These are phyloP conservation scores for Polytrichum commune DNA, from an alignment of 225 moss, liverwort and hornwort genomes.

Conservation along the genomic window DNA sequence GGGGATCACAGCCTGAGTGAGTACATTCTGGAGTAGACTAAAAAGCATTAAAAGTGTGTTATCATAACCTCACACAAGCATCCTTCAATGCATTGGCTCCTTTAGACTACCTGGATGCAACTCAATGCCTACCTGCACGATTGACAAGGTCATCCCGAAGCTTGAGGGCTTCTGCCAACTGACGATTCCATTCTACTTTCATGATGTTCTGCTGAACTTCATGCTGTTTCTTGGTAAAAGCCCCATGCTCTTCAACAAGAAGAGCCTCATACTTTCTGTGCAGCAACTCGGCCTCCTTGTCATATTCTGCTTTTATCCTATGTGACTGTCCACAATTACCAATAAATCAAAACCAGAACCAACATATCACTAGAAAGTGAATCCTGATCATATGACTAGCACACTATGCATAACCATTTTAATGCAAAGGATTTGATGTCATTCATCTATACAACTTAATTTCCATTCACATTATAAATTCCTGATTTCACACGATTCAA, in stretches of 20 bases:
- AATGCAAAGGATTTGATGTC: not conserved
- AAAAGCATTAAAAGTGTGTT: too few species aligned
- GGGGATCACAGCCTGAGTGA: too few species aligned
- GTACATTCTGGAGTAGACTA: too few species aligned
- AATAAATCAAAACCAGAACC: not conserved
- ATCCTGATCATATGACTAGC: not conserved
- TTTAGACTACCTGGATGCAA: too few species aligned
- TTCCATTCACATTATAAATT: not conserved
- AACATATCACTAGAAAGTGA: not conserved
- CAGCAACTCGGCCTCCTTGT: conserved; percentile 49
- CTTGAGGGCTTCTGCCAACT: conserved; percentile 47
- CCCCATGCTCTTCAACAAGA: conserved; percentile 47
- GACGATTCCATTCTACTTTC: conserved; percentile 53
- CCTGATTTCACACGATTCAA: too few species aligned
- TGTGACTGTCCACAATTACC: conserved; percentile 33
- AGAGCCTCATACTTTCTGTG: conserved; percentile 48
- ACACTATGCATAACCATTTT: not conserved
- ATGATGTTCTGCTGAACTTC: conserved; percentile 35
- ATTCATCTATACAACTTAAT: not conserved
- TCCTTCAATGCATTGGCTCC: too few species aligned
- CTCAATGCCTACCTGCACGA: conserved; percentile 31
- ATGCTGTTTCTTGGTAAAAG: conserved; percentile 27
- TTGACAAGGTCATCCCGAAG: conserved; percentile 37
- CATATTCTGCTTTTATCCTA: conserved; percentile 56
- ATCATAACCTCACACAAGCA: not conserved